Conservation (phyloP, 306 rosid species). For the Casuarina equisetifolia region DNA sequence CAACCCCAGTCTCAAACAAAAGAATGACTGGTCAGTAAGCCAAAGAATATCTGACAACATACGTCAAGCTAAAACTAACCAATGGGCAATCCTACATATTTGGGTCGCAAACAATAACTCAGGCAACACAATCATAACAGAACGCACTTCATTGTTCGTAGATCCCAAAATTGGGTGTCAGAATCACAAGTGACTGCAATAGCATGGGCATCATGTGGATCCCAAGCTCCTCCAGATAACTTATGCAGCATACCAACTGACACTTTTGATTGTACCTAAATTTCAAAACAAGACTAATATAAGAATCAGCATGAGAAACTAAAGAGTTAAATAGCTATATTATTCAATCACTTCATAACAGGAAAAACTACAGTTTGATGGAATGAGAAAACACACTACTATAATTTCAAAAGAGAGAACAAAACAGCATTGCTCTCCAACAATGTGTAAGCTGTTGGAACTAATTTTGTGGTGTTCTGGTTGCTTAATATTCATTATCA, state of each 20-base stretch:
- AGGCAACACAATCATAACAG: conserved; percentile 2
- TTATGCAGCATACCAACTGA: conserved; percentile 82
- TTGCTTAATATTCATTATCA: background rate
- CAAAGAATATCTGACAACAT: conserved; percentile 16
- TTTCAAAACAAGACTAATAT: conserved; percentile 23
- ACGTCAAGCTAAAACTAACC: conserved; percentile 17
- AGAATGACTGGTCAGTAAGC: background rate
- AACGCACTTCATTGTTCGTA: conserved; percentile 89
- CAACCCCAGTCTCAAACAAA: conserved; percentile 6
- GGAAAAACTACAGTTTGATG: background rate
- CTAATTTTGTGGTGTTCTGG: background rate
- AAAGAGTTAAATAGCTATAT: conserved; percentile 1
- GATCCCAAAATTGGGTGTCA: conserved; percentile 84
- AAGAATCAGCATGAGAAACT: conserved; percentile 28
- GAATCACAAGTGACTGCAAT: conserved; percentile 86
- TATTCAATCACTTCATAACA: background rate
- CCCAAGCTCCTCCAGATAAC: conserved; percentile 97
- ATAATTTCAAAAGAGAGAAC: background rate
- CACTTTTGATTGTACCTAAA: conserved; percentile 82
- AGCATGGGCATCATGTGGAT: conserved; percentile 91
- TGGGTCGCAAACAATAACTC: background rate
- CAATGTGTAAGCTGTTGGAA: background rate
- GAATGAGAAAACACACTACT: background rate
- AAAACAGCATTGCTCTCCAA: background rate
- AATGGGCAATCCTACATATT: background rate